A percentile compares a stretch with the other conserved stretches of the same genome.
phyloP scores from a whole-genome alignment of 169 alveolate genomes.

The Cryptosporidium sp. region DNA sequence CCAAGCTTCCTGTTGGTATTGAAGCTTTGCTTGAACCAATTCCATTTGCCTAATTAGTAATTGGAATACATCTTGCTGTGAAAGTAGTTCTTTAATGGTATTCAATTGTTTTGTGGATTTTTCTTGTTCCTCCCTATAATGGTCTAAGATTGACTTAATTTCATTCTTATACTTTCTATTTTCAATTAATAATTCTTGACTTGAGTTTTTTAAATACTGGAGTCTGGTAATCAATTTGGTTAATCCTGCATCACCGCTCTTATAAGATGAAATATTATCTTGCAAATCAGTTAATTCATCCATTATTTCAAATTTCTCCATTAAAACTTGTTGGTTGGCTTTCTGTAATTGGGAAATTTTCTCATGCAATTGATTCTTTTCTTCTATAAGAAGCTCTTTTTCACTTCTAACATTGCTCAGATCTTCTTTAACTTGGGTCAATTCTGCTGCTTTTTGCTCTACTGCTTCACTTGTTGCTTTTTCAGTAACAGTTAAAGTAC shows the following conservation, averaged over 20 bases:
- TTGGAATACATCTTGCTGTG: slow-evolving; percentile 69
- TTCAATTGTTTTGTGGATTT: slow-evolving; percentile 56
- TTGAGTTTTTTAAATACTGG: slow-evolving; percentile 55
- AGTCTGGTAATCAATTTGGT: slow-evolving; percentile 37
- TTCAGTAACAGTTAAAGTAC: slow-evolving; percentile 71
- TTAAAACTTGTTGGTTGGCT: slow-evolving; percentile 16
- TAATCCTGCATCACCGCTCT: slow-evolving; percentile 52
- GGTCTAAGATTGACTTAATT: slow-evolving; percentile 55
- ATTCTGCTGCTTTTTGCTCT: slow-evolving; percentile 69
- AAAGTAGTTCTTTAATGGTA: slow-evolving; percentile 53
- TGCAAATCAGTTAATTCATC: slow-evolving; percentile 61
- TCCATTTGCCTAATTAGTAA: slow-evolving; percentile 66
- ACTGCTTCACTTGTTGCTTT: slow-evolving; percentile 75
- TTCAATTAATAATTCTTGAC: slow-evolving; percentile 62
- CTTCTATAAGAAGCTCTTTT: slow-evolving; percentile 61
- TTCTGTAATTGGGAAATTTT: slow-evolving; percentile 22
- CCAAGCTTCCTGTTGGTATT: slow-evolving; percentile 74
- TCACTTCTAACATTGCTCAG: slow-evolving; percentile 59
- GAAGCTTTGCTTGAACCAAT: slow-evolving; percentile 68
- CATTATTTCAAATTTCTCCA: slow-evolving; percentile 60
- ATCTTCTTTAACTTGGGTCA: slow-evolving; percentile 64
- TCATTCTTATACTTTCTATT: slow-evolving; percentile 70
- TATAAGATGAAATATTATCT: slow-evolving; percentile 48
- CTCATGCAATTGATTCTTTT: slow-evolving; percentile 39
- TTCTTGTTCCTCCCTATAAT: slow-evolving; percentile 64